Evolutionary conservation across 805 yeast genomes (phyloP), one percentile per base, ranked within the genome.

Genomic region (Hanseniaspora meyeri): DNA sequence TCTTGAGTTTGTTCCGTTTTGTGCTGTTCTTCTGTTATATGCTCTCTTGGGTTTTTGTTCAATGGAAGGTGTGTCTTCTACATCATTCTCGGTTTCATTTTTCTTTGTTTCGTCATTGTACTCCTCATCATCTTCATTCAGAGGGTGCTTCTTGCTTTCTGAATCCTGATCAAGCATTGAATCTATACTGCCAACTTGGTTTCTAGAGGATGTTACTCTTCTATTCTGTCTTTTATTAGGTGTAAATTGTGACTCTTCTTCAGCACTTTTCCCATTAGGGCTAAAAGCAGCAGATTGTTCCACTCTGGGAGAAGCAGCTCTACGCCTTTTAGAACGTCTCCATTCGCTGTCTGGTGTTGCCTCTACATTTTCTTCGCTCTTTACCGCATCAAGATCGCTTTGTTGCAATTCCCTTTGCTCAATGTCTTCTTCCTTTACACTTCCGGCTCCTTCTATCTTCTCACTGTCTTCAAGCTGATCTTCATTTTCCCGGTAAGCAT

Each of bases 401-500:
- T 40, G 45, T 5, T 40, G 6, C 9, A 12, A 17, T 1, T 45
- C 62, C 12, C 57, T 58, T 10, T 46, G 55, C 20, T 59, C 57
- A 20, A 24, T 24, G 27, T 17, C 39, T 4, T 19, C 54, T 53
- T n/a, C 47, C 40, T 16, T 12, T 43, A 57, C 45, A 47, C 56
- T 57, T 51, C 58, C 49, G 42, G 24, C 49, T 39, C 17, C 62
- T 55, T 54, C 60, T 43, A 58, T 57, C 43, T 45, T 49, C 16
- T 51, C 59, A 38, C 29, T 58, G 16, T 37, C 56, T n/a, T 43
- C 61, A 45, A 37, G 57, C 38, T 40, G 49, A 29, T 27, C 27
- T 2, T 54, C 40, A 20, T 34, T 37, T 27, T 58, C 59, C 11
- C 46, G 60, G 36, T 64, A 64, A 0, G 72, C 72, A 31, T 70